These are phyloP conservation scores for Dryas octopetala DNA, from an alignment of 306 rosid species.

Conservation along the genomic window DNA sequence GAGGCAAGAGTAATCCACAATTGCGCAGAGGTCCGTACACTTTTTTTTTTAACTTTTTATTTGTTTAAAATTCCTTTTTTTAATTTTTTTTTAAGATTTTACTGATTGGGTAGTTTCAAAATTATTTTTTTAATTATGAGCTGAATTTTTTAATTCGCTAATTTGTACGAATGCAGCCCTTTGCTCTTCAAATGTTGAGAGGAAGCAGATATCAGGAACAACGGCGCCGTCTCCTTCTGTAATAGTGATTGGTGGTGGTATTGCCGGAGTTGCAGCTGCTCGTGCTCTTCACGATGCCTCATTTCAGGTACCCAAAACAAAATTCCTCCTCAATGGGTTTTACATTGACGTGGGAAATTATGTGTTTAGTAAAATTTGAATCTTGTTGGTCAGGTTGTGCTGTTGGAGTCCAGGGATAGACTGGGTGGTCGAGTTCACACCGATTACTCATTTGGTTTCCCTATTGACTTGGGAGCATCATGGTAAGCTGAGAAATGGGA, in stretches of 20 bases:
- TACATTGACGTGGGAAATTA: not conserved
- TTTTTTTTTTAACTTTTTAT: not conserved
- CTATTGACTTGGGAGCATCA: constrained; percentile 94
- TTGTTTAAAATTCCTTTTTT: not conserved
- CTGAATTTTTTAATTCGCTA: not conserved
- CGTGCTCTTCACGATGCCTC: constrained; percentile 91
- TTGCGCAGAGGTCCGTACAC: constrained; percentile 67
- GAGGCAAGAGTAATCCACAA: constrained; percentile 62
- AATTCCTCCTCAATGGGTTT: not conserved
- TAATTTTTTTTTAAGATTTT: not conserved
- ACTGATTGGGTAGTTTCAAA: not conserved
- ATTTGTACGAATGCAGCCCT: constrained; percentile 38
- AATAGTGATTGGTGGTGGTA: constrained; percentile 90
- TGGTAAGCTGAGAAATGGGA: constrained; percentile 51
- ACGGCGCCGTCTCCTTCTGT: constrained; percentile 75
- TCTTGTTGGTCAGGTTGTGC: constrained; percentile 60
- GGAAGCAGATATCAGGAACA: constrained; percentile 18
- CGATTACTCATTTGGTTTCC: constrained; percentile 94
- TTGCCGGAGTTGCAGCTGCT: constrained; percentile 94
- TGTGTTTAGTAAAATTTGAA: not conserved
- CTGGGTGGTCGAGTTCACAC: constrained; percentile 93
- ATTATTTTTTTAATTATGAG: constrained; percentile 15
- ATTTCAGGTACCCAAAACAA: constrained; percentile 57
- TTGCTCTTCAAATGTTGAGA: constrained; percentile 45
- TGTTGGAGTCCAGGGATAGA: constrained; percentile 85